Base-by-base conservation (phyloP, 106 monocot genomes). In the Triglochin maritima region DNA sequence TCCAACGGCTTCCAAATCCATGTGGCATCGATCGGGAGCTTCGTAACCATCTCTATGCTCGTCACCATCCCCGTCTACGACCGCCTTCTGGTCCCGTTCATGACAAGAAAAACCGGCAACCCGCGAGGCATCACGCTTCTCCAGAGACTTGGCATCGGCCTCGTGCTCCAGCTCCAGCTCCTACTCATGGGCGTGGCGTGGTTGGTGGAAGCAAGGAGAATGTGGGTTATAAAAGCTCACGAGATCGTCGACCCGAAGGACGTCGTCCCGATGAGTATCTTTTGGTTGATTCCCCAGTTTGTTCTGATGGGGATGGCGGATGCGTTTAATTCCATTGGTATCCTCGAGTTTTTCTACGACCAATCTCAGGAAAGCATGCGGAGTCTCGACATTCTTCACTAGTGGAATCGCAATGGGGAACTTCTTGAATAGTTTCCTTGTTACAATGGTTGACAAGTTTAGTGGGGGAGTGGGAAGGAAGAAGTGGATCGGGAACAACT, bases 291-390 rank as follows among this genome's bases (percentile, higher is more conserved):
- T 54, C 91, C 87, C 0, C 91, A 92, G 72, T 92, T 85, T 64
- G 46, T 79, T 2, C 68, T 92, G 46, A 56, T 87, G 12, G 92
- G 92, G 12, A 4, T 92, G 6, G 80, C 80, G 45, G 92, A 92
- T 63, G 87, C 82, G 51, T 87, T 87, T 73, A 72, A 9, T 29
- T 59, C 84, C 7, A 69, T 92, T 1, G 92, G 85, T 0, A 7
- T 85, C 45, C 71, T 87, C 41, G 85, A 92, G 52, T 87, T 92
- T 72, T 92, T 92, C 85, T 92, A 92, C 53, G 92, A 92, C 53
- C 92, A 92, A 68, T 85, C 87, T 7, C 92, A 85, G 6, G 85
- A 92, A 54, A 79, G 68, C 56, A 85, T 87, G 92, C 75, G 74
- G 69, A 87, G 92, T 77, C 51, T 87, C 6, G 13, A 79, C 92